These are phyloP conservation scores for Rhodotorula sp. DNA, from an alignment of 1,284 basidiomycete genomes.

Conservation along the genomic window DNA sequence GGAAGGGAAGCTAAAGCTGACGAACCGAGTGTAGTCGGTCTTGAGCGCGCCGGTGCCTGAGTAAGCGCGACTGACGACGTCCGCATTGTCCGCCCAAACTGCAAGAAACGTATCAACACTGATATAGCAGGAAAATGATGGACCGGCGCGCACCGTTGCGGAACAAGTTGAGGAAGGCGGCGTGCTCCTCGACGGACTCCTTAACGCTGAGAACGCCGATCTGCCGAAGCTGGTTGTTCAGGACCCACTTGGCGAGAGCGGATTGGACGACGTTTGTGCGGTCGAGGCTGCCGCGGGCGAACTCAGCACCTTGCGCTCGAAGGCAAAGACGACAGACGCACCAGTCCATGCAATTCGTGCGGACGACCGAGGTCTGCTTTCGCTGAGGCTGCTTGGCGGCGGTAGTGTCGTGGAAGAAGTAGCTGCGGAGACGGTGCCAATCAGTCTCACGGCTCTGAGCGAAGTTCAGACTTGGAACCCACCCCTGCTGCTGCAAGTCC, in stretches of 20 bases:
- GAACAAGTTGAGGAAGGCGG: constrained; percentile 75
- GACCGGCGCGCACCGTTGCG: constrained; percentile 70
- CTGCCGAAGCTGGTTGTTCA: constrained; percentile 73
- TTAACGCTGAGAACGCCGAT: constrained; percentile 67
- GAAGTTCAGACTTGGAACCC: constrained; percentile 39
- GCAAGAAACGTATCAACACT: background rate
- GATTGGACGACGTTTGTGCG: constrained; percentile 96
- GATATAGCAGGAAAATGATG: background rate
- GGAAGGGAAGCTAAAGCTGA: background rate
- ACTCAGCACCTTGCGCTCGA: background rate
- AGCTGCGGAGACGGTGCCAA: constrained; percentile 53
- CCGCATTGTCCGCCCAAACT: constrained; percentile 99
- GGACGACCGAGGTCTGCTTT: constrained; percentile 65
- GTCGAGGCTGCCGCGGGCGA: constrained; percentile 70
- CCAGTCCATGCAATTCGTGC: constrained; percentile 70
- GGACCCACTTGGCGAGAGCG: constrained; percentile 75
- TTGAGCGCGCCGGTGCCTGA: constrained; percentile 94
- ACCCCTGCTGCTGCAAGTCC: constrained; percentile 72
- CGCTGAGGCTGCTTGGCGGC: constrained; percentile 55
- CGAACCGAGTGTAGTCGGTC: constrained; percentile 81
- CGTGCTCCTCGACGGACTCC: constrained; percentile 72
- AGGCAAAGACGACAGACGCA: constrained; percentile 11
- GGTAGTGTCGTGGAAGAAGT: constrained; percentile 62
- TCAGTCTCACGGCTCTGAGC: background rate
- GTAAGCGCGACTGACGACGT: constrained; percentile 86